These are phyloP conservation scores for Solidago caesia DNA, from an alignment of 129 eudicot genomes.

Conservation along the genomic window DNA sequence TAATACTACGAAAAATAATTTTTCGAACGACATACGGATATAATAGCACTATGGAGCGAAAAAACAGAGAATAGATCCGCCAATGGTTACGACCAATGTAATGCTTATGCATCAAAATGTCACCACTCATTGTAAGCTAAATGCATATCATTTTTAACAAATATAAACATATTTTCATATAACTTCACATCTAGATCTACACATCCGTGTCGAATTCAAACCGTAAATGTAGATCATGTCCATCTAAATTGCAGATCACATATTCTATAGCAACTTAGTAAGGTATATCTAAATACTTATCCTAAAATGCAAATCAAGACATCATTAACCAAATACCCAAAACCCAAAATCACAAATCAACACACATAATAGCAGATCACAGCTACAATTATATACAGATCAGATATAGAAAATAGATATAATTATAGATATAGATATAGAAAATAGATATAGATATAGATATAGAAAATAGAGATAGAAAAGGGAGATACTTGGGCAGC, in stretches of 20 bases:
- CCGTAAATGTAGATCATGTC: slow-evolving; percentile 4
- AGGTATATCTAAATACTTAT: too few species aligned
- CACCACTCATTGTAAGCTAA: too few species aligned
- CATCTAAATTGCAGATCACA: background rate
- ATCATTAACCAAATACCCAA: background rate
- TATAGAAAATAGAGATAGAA: background rate
- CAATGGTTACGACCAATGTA: too few species aligned
- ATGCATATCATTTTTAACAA: too few species aligned
- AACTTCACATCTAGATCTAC: too few species aligned
- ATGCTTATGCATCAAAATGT: too few species aligned
- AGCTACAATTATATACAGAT: background rate
- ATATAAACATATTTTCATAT: too few species aligned
- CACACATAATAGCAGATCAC: background rate
- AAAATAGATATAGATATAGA: background rate
- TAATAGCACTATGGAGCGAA: too few species aligned
- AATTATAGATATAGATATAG: background rate
- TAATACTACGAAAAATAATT: too few species aligned
- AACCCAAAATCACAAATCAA: background rate
- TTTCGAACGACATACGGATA: too few species aligned
- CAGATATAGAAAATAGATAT: background rate
- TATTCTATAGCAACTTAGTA: background rate
- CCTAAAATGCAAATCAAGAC: too few species aligned
- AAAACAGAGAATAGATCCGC: too few species aligned
- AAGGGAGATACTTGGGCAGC: slow-evolving; percentile 88
- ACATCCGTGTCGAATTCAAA: slow-evolving; percentile 10